Percentiles rank a stretch among this genome's conserved stretches.
phyloP scores from a whole-genome alignment of 2,329 filamentous ascomycete genomes.

The Chaetomium olivaceum region DNA sequence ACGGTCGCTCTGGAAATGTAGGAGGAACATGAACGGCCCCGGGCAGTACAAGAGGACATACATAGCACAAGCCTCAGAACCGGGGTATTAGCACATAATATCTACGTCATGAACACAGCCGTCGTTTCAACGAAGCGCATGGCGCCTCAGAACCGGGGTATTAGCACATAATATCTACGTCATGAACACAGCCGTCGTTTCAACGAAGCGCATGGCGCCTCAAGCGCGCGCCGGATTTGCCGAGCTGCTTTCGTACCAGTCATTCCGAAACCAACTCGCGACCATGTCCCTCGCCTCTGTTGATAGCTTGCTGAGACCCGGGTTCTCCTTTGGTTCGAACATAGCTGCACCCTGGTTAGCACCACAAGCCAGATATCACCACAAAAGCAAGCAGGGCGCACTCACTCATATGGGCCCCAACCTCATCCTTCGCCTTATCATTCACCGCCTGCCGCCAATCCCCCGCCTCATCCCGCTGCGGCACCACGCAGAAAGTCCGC shows the following conservation, averaged over 20 bases:
- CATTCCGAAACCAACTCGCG: conserved; percentile 62
- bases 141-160: conserved; percentile 17
- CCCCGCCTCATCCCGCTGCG: conserved; percentile 54
- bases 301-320: conserved; percentile 68
- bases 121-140: neutral
- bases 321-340: conserved; percentile 73
- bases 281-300: conserved; percentile 66
- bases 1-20: neutral
- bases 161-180: conserved; percentile 8
- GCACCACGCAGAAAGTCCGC: conserved; percentile 87
- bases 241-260: conserved; percentile 64
- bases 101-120: conserved; percentile 3
- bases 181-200: neutral
- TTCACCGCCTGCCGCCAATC: conserved; percentile 74
- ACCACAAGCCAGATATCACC: neutral
- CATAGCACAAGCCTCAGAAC: conserved; percentile 10
- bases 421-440: conserved; percentile 76
- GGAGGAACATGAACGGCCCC: neutral
- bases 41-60: neutral
- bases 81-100: conserved; percentile 9
- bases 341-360: conserved; percentile 51
- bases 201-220: neutral
- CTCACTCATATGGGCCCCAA: conserved; percentile 73
- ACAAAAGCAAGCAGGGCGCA: conserved; percentile 24
- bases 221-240: conserved; percentile 36